Base-by-base conservation (phyloP, 805 yeast species). In the Kluyveromyces siamensis region DNA sequence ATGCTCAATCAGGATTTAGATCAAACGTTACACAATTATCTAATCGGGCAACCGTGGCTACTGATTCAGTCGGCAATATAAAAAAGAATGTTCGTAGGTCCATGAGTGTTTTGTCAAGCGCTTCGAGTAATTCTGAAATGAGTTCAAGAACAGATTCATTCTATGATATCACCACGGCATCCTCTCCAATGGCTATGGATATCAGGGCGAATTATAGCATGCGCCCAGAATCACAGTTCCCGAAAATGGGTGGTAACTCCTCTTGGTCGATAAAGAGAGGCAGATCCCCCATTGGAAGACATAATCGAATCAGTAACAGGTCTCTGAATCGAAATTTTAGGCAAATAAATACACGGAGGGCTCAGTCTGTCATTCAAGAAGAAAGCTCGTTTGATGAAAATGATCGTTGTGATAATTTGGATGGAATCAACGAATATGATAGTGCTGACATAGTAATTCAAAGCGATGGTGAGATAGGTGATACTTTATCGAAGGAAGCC, bases 111-210 rank as follows among this genome's bases (percentile, higher is more conserved):
- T 60, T 67, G 37, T 69, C 73, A 0, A 67, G 67, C 33, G 62
- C 68, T 18, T 70, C 74, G 1, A 68, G 71, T 48, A 54, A 64
- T 0, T 68, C 73, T 8, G 74, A 71, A 38, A 55, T 63, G 44
- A 68, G 73, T 37, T 70, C 74, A 1, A 58, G 70, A 36, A 62
- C 69, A 19, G 71, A 66, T 40, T 71, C 75, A 4, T 59, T 70
- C 36, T 70, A 70, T 48, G 75, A 71, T 50, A 59, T 66, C 7
- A 65, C 72, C 1, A 63, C 70, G 0, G 58, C 69, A 1, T 58
- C 67, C 8, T 52, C 62, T 16, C 59, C 64, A 4, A 48, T 47
- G 42, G 50, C 51, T 10, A 46, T 49, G 48, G 60, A 55, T 36
- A 50, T 55, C 18, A 41, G 59, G 27, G 53, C 49, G n/a, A 43